Conservation (phyloP, 1,284 basidiomycete genomes). For the Cystobasidium pallidum region DNA sequence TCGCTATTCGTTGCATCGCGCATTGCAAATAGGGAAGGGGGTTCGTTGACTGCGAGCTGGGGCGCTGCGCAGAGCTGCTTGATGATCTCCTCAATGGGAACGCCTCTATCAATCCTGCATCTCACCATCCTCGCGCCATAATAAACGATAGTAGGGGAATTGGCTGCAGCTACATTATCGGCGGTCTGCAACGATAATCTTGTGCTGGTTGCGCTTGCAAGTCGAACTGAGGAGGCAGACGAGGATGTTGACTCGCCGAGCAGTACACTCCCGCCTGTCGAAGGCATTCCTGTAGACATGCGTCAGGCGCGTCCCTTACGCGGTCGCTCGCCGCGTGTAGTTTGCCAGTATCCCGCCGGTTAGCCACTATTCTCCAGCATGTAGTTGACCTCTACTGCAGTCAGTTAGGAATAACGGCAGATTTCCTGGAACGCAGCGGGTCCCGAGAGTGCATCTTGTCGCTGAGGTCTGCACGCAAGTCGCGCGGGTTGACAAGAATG, state of each 20-base stretch:
- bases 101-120: conserved; percentile 52
- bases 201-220: background rate
- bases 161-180: background rate
- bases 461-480: no score
- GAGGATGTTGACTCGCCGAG: background rate
- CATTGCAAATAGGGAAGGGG: conserved; percentile 77
- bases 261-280: no score
- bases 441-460: no score
- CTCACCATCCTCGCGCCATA: conserved; percentile 49
- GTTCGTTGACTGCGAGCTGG: conserved; percentile 77
- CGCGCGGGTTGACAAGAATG: no score
- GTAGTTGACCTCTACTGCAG: no score
- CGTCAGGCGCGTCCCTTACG: no score
- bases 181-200: background rate
- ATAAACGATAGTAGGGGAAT: conserved; percentile 40
- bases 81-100: conserved; percentile 53
- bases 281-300: no score
- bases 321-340: no score
- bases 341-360: no score
- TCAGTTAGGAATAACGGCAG: no score
- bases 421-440: no score
- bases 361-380: no score
- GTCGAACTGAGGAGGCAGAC: background rate
- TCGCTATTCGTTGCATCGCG: conserved; percentile 79
- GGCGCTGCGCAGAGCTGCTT: conserved; percentile 56